These are phyloP conservation scores for Diplocarpon mali DNA, from an alignment of 2,329 filamentous ascomycete genomes.

Conservation along the genomic window DNA sequence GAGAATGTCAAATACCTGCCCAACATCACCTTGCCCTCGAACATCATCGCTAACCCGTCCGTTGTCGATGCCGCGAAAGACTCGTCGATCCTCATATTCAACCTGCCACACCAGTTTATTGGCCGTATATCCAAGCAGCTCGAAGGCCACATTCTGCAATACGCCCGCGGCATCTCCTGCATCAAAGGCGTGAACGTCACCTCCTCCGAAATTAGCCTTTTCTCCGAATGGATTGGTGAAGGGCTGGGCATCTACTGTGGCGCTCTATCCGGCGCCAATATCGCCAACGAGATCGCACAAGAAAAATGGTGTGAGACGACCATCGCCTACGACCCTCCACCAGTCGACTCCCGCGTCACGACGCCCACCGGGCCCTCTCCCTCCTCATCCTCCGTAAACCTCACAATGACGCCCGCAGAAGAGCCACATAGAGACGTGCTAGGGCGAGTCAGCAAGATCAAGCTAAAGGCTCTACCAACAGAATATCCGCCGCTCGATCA, in stretches of 20 bases:
- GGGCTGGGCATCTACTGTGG: slow-evolving; percentile 93
- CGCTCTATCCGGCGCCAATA: slow-evolving; percentile 90
- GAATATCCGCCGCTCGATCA: slow-evolving; percentile 86
- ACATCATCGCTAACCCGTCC: slow-evolving; percentile 76
- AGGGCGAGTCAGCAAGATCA: slow-evolving; percentile 55
- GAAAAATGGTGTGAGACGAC: slow-evolving; percentile 98
- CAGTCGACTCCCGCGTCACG: slow-evolving; percentile 71
- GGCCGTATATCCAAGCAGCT: slow-evolving; percentile 73
- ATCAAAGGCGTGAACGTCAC: slow-evolving; percentile 96
- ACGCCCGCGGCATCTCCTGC: slow-evolving; percentile 86
- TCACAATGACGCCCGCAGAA: slow-evolving; percentile 34
- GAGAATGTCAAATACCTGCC: slow-evolving; percentile 98
- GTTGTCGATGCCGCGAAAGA: slow-evolving; percentile 69
- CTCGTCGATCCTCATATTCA: slow-evolving; percentile 88
- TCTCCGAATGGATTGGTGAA: slow-evolving; percentile 89
- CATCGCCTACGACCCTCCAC: slow-evolving; percentile 87
- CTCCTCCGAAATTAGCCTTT: slow-evolving; percentile 74
- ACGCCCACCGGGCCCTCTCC: slow-evolving; percentile 45
- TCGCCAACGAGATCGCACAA: slow-evolving; percentile 84
- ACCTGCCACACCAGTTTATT: slow-evolving; percentile 94
- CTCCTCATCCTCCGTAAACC: slow-evolving; percentile 35
- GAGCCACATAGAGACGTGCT: slow-evolving; percentile 58
- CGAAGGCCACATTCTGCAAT: slow-evolving; percentile 81
- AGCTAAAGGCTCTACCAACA: slow-evolving; percentile 62
- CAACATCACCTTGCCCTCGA: slow-evolving; percentile 69